Conservation (phyloP, 768 basidiomycete species). For the Mycena leptocephala region DNA sequence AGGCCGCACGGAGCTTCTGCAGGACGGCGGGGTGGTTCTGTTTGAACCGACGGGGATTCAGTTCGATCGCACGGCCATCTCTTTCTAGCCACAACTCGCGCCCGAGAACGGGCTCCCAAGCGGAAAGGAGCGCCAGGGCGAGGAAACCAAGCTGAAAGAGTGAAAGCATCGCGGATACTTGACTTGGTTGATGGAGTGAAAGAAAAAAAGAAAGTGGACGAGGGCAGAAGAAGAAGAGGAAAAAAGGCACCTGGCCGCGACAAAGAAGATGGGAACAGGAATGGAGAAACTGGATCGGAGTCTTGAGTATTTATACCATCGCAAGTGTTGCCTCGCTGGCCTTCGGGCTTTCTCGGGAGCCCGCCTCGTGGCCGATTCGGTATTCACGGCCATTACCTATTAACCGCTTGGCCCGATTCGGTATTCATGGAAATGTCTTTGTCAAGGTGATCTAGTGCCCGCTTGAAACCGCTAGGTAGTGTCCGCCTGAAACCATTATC, state of each 20-base stretch:
- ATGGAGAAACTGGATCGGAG: not conserved
- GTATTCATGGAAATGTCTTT: too few relatives aligned
- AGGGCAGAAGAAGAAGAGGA: slow-evolving; percentile 12
- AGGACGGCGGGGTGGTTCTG: slow-evolving; percentile 67
- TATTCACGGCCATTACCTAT: not conserved
- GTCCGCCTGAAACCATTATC: too few relatives aligned
- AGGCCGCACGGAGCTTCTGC: slow-evolving; percentile 61
- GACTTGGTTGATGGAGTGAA: slow-evolving; percentile 28
- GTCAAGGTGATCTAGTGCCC: too few relatives aligned
- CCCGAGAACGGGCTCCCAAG: slow-evolving; percentile 46
- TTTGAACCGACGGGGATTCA: slow-evolving; percentile 70
- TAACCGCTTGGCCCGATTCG: too few relatives aligned
- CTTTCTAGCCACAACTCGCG: slow-evolving; percentile 67
- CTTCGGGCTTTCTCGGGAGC: too few relatives aligned
- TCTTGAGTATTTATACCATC: not conserved
- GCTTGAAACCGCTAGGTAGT: not conserved
- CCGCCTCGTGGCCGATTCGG: not conserved
- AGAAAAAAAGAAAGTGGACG: slow-evolving; percentile 24
- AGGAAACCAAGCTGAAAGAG: slow-evolving; percentile 34
- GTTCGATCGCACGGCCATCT: slow-evolving; percentile 58
- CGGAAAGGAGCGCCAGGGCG: slow-evolving; percentile 37
- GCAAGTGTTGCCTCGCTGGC: not conserved
- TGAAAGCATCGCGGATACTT: slow-evolving; percentile 39
- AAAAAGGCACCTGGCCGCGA: slow-evolving; percentile 25
- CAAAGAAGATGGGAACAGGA: not conserved